These are phyloP conservation scores for Kodamaea kaohsiungensis DNA, from an alignment of 805 yeast genomes.

Conservation along the genomic window DNA sequence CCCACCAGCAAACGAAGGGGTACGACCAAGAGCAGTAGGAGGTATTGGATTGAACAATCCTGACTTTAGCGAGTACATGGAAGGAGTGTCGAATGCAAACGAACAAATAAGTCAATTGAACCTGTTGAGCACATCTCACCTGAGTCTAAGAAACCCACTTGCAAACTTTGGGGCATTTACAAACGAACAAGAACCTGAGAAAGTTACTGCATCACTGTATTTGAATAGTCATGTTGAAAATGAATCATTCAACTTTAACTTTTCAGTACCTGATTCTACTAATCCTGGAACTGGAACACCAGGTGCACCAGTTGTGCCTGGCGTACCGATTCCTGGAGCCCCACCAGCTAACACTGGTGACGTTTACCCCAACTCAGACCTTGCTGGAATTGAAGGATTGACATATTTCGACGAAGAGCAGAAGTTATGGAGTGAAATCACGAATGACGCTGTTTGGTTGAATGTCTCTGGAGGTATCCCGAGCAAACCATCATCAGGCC, in stretches of 20 bases:
- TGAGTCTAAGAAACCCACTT: background rate
- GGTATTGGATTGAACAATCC: conserved; percentile 4
- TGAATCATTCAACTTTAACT: conserved; percentile 21
- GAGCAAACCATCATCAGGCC: conserved; percentile 20
- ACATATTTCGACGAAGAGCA: conserved; percentile 45
- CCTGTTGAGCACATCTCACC: background rate
- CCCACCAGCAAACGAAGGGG: background rate
- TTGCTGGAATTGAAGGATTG: conserved; percentile 45
- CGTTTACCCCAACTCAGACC: conserved; percentile 36
- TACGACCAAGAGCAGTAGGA: background rate
- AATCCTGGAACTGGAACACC: background rate
- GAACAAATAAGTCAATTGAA: conserved; percentile 4
- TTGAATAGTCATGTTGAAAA: conserved; percentile 17
- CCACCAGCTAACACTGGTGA: conserved; percentile 19
- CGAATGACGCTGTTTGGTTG: conserved; percentile 77
- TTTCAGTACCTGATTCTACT: conserved; percentile 10
- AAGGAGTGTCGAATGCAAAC: conserved; percentile 2
- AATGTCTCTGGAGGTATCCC: conserved; percentile 29
- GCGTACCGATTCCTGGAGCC: background rate
- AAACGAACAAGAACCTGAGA: background rate
- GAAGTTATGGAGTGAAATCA: conserved; percentile 74
- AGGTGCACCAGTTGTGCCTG: background rate
- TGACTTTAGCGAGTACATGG: conserved; percentile 5
- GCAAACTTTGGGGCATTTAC: background rate
- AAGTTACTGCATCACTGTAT: background rate